Conservation (phyloP, 345 rosid genomes). For the Lumnitzera racemosa region DNA sequence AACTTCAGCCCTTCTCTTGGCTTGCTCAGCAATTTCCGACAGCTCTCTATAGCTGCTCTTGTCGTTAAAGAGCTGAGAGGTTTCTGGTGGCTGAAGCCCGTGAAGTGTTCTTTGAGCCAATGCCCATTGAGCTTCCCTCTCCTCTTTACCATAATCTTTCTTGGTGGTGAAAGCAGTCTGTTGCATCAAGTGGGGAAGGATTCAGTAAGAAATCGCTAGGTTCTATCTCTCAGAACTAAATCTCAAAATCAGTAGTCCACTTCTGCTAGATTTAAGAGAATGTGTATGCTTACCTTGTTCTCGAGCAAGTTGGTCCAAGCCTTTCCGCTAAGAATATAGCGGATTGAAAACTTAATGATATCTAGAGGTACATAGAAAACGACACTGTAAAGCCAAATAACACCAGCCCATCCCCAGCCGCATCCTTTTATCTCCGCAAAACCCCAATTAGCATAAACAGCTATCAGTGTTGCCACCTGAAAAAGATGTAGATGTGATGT, state of each 20-base stretch:
- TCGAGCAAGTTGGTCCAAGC: constrained; percentile 76
- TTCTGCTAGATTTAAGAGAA: too few relatives aligned
- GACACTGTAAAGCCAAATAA: constrained; percentile 75
- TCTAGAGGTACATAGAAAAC: constrained; percentile 77
- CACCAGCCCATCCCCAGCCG: constrained; percentile 96
- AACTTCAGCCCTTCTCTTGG: constrained; percentile 79
- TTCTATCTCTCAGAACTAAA: background rate
- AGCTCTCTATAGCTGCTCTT: constrained; percentile 62
- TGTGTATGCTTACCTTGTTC: constrained; percentile 49
- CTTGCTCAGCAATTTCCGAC: constrained; percentile 83
- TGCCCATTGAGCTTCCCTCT: constrained; percentile 95
- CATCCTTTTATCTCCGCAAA: constrained; percentile 73
- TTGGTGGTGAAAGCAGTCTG: constrained; percentile 90
- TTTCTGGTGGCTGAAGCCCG: constrained; percentile 67
- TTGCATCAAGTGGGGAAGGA: background rate
- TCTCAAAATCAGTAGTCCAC: too few relatives aligned
- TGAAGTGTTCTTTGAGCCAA: constrained; percentile 73
- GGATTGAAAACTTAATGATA: constrained; percentile 60
- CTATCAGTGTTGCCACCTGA: constrained; percentile 69
- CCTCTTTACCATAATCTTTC: constrained; percentile 81
- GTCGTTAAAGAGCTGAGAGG: constrained; percentile 33
- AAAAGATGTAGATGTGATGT: background rate
- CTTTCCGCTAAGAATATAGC: constrained; percentile 71
- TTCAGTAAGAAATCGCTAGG: background rate
- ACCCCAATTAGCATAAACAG: constrained; percentile 62